Evolutionary conservation across 352 stramenopile genomes (phyloP).

Genomic region (Thraustochytrium sp.): DNA sequence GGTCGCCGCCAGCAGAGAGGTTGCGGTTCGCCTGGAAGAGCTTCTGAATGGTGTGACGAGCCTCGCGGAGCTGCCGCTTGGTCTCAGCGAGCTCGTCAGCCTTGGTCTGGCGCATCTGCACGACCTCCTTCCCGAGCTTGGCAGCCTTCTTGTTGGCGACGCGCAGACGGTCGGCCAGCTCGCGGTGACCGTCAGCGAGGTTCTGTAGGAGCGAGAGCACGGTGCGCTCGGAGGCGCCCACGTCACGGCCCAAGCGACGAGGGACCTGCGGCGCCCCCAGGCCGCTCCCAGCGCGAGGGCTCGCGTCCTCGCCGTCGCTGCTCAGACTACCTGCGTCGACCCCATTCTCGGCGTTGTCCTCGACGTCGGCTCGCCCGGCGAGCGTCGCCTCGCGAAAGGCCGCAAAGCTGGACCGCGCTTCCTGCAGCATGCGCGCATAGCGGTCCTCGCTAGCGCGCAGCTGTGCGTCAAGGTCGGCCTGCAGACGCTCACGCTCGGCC

Average conservation of each 20-base stretch:
- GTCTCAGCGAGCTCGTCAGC: not conserved
- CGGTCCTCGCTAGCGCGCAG: not conserved
- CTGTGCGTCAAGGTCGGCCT: not conserved
- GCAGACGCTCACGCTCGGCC: not conserved
- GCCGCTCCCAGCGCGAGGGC: too few species aligned
- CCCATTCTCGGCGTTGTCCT: too few species aligned
- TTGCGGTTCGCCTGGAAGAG: constrained; percentile 17
- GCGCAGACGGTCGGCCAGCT: not conserved
- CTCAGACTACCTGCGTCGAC: too few species aligned
- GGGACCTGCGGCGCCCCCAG: too few species aligned
- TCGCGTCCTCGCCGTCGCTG: too few species aligned
- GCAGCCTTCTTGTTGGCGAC: not conserved
- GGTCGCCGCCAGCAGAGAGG: not conserved
- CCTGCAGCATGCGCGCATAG: not conserved
- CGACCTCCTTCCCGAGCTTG: not conserved
- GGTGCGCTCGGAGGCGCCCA: not conserved
- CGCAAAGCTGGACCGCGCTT: not conserved
- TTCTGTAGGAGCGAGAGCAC: not conserved
- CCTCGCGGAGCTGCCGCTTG: not conserved
- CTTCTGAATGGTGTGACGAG: not conserved
- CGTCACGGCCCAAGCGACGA: too few species aligned
- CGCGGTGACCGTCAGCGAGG: not conserved
- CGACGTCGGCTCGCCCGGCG: too few species aligned
- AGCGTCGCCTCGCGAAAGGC: not conserved
- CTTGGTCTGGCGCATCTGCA: not conserved